Base-by-base conservation (phyloP, 768 basidiomycete species). In the Trametes maxima region DNA sequence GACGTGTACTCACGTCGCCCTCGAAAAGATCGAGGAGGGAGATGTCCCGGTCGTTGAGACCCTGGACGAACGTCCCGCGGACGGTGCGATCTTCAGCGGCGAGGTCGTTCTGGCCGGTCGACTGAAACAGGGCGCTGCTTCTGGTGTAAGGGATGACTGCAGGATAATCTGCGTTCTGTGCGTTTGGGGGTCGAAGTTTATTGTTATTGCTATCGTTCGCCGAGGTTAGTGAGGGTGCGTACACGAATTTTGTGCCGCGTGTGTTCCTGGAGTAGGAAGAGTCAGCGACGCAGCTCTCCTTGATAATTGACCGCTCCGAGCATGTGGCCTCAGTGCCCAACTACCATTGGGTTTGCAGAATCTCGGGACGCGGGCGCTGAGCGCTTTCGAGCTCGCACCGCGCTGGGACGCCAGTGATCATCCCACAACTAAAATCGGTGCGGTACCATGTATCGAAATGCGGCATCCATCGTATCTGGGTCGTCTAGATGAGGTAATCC, bases 201-300 rank as follows among this genome's bases (percentile, higher is more conserved):
- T 24, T 22, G 45, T 24, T n/a, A 17, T 21, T 19, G 19, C 21
- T 33, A 33, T 10, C n/a, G 45, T 22, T 10, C 21, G 24, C 17
- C 7, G 17, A 36, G 17, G 4, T 5, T 7, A n/a, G 48, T 14
- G 24, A 22, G 24, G 19, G 43, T 10, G 49, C 72, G 54, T 73
- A 88, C 89, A 70, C 86, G 83, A 62, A 95, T 84, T 71, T 85
- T 83, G 71, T 96, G 92, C 3, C 95, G 80, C 2, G 92, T 94
- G 75, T 90, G 84, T 43, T 88, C 85, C 89, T 94, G 65, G 12
- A 17, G 33, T 16, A 59, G 55, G 25, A 22, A 16, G 24, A 4
- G 21, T 28, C 39, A 54, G 43, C 65, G 43, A 54, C 43, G 45
- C 28, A 50, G 16, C 28, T 53, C 19, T 5, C 6, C 12, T 43